Evolutionary conservation across 2,329 filamentous ascomycete genomes (phyloP).

Genomic region (Cladosporium sp.): DNA sequence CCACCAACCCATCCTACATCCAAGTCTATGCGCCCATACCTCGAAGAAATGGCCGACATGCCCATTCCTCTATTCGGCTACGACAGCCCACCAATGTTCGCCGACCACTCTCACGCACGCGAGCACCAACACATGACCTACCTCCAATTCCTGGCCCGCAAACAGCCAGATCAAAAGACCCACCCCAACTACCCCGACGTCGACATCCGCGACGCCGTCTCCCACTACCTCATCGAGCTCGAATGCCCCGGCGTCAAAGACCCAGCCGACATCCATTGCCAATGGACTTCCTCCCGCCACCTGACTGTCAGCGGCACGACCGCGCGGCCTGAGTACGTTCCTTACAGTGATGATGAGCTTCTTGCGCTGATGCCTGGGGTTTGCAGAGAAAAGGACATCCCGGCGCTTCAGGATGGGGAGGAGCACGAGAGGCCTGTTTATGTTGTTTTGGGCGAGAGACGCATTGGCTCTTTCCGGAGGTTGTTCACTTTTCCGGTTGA

Average conservation of each 20-base stretch:
- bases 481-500: slow-evolving; percentile 23
- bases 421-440: slow-evolving; percentile 14
- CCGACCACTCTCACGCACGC: slow-evolving; percentile 21
- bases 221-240: slow-evolving; percentile 21
- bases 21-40: slow-evolving; percentile 8
- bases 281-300: slow-evolving; percentile 19
- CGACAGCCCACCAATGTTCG: slow-evolving; percentile 10
- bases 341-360: not conserved
- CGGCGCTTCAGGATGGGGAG: not conserved
- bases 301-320: slow-evolving; percentile 20
- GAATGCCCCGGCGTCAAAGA: slow-evolving; percentile 24
- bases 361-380: slow-evolving; percentile 13
- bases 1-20: not conserved
- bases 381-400: slow-evolving; percentile 10
- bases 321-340: slow-evolving; percentile 7
- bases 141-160: slow-evolving; percentile 18
- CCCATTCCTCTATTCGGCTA: slow-evolving; percentile 19
- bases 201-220: slow-evolving; percentile 22
- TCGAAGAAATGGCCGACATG: slow-evolving; percentile 18
- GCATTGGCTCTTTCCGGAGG: slow-evolving; percentile 21
- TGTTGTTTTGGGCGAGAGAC: slow-evolving; percentile 16
- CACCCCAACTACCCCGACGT: slow-evolving; percentile 25
- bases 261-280: slow-evolving; percentile 14
- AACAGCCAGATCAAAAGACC: slow-evolving; percentile 19
- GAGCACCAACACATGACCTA: slow-evolving; percentile 23